phyloP scores from a whole-genome alignment of 83 land plant genomes.

The Thuja plicata region DNA sequence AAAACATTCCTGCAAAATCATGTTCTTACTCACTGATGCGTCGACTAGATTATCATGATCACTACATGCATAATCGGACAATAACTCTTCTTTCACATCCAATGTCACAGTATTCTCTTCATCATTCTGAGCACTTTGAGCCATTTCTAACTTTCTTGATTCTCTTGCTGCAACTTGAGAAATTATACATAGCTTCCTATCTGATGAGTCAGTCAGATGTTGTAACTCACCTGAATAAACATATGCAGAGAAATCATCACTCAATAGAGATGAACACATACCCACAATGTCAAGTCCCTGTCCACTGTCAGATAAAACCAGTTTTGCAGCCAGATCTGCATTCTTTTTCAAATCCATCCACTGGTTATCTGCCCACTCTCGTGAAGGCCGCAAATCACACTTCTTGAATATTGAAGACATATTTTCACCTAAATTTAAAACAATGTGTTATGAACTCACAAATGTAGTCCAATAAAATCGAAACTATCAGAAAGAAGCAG shows the following conservation, averaged over 20 bases:
- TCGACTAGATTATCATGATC: background rate
- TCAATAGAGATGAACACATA: slow-evolving; percentile 24
- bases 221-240: slow-evolving; percentile 18
- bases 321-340: slow-evolving; percentile 24
- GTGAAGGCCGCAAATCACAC: slow-evolving; percentile 38
- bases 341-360: slow-evolving; percentile 50
- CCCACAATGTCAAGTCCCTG: slow-evolving; percentile 15
- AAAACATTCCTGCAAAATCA: background rate
- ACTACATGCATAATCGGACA: background rate
- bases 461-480: background rate
- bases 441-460: background rate
- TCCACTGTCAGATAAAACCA: background rate
- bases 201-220: slow-evolving; percentile 23
- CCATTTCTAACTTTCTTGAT: slow-evolving; percentile 17
- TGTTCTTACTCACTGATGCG: slow-evolving; percentile 8
- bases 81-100: background rate
- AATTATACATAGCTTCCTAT: slow-evolving; percentile 10
- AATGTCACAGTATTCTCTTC: slow-evolving; percentile 11
- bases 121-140: background rate
- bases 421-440: slow-evolving; percentile 37
- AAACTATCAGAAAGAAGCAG: background rate
- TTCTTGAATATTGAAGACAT: slow-evolving; percentile 17
- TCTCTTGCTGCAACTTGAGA: slow-evolving; percentile 14
- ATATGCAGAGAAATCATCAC: slow-evolving; percentile 15
- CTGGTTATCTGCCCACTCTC: slow-evolving; percentile 47